Base-by-base conservation (phyloP, 305 asterid genomes). In the Fraxinus sp. region DNA sequence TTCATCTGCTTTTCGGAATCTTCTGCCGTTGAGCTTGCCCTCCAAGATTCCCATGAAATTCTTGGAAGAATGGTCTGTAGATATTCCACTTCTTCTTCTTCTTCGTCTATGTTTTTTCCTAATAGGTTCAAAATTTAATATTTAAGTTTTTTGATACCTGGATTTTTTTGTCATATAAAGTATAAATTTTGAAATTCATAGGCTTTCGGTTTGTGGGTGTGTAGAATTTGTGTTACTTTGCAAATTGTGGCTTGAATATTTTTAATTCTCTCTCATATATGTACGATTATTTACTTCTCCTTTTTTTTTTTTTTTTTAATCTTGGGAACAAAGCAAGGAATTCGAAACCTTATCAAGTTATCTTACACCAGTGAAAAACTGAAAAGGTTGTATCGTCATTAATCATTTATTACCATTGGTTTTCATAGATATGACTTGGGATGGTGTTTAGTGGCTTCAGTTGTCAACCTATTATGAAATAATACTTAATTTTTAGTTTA, bases 1-100 rank as follows among this genome's bases (percentile, higher is more conserved):
- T 95, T 95, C 79, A 93, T 95, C 79, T 88, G 98, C 37, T 92
- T 95, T 77, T 80, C 96, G 3, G 97, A 95, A 20, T 83, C 93
- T 1, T 83, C 93, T 1, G 90, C 91, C n/a, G 91, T 89, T 28
- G 93, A 91, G 46, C 89, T 89, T 52, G 98, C 97, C 3, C 94
- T 95, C 24, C 87, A 85, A 68, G 93, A 90, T 76, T 80, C 94
- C 24, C 98, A 95, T 89, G 93, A 87, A 76, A 91, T 93, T 86
- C 93, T 88, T 13, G 86, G 90, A 64, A 86, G 98, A 91, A 91
- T 85, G 94, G 98, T 95, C 37, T 18, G 90, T 85, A 10, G 26
- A 33, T 59, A 5, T 66, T 81, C 77, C 71, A 9, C 66, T 68
- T 64, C 78, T 83, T 87, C 28, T 24, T 41, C 30, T 26, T 9